phyloP scores from a whole-genome alignment of 306 rosid species.

The Echinosophora koreensis region DNA sequence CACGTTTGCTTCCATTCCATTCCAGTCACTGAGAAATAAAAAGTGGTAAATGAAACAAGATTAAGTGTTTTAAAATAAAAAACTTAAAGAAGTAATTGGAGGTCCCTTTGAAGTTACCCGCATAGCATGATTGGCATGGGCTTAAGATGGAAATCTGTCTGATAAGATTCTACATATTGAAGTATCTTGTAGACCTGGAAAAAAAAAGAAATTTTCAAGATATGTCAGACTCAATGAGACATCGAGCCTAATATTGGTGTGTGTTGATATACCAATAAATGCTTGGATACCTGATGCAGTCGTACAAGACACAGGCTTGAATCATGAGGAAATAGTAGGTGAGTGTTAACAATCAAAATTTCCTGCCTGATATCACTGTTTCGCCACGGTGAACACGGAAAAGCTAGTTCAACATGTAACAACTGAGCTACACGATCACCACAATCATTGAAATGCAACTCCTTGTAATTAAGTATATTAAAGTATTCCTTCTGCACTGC shows the following conservation, averaged over 20 bases:
- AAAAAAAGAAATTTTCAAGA: conserved; percentile 8
- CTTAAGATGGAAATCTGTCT: conserved; percentile 80
- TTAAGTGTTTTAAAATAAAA: neutral
- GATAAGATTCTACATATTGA: conserved; percentile 88
- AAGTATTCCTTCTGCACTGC: conserved; percentile 66
- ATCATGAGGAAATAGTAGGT: conserved; percentile 69
- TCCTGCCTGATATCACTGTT: conserved; percentile 60
- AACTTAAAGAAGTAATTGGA: neutral
- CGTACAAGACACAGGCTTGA: conserved; percentile 63
- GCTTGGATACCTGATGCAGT: conserved; percentile 58
- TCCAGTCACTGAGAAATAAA: conserved; percentile 82
- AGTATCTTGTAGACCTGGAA: conserved; percentile 85
- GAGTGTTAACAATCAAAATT: conserved; percentile 68
- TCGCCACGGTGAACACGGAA: conserved; percentile 50
- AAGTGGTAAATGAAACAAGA: conserved; percentile 9
- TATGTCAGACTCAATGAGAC: neutral
- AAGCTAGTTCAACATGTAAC: conserved; percentile 62
- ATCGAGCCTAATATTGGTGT: conserved; percentile 23
- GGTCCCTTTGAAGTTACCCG: conserved; percentile 66
- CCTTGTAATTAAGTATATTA: conserved; percentile 63
- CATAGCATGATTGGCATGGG: conserved; percentile 91
- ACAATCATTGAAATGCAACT: conserved; percentile 65
- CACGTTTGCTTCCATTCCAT: conserved; percentile 98
- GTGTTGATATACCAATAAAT: neutral
- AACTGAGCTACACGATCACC: conserved; percentile 74